Evolutionary conservation across 345 rosid species (phyloP), one percentile per base, ranked within the genome.

Genomic region (Bruguiera sexangula): DNA sequence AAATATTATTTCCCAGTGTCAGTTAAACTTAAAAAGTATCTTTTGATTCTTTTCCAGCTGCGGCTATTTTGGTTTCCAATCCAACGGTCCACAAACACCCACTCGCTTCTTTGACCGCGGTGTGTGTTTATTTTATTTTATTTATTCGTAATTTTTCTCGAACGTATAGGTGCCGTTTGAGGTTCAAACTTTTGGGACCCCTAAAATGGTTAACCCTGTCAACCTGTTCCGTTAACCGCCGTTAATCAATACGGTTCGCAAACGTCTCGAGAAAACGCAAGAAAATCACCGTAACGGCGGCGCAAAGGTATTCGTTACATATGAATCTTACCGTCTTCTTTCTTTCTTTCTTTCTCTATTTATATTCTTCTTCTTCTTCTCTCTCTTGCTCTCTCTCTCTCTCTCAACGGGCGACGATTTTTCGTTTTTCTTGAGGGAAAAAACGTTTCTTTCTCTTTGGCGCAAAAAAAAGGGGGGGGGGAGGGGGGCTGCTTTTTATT

Each of bases 351-450:
- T 24, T 1, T 27, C 32, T 65, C 22, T 10, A 11, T 8, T 8
- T n/a, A 43, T 73, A 56, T n/a, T 57, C 65, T 68, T 43, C 29
- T n/a, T 67, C 65, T 60, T 66, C 20, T 5, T 72, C 62, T 75
- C 60, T 74, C 65, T 80, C 68, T 72, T 78, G 82, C 78, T 82
- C 79, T 69, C 73, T 48, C 85, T 80, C 85, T 80, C 71, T 34
- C 85, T 78, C 87, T 89, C 91, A 89, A 88, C 96, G 94, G 96
- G 94, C 89, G 85, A 83, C 82, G 86, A 71, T 82, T 83, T 84
- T 84, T 78, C 29, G 18, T 11, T 11, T 43, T 43, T 43, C 50
- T 43, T 43, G 50, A 43, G 50, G 50, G 18, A 4, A 15, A 43
- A 39, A 15, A 43, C 50, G 19, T 43, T 43, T 43, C 50, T 43